These are phyloP conservation scores for Guillardia theta DNA, from an alignment of 78 protist genomes.

Conservation along the genomic window DNA sequence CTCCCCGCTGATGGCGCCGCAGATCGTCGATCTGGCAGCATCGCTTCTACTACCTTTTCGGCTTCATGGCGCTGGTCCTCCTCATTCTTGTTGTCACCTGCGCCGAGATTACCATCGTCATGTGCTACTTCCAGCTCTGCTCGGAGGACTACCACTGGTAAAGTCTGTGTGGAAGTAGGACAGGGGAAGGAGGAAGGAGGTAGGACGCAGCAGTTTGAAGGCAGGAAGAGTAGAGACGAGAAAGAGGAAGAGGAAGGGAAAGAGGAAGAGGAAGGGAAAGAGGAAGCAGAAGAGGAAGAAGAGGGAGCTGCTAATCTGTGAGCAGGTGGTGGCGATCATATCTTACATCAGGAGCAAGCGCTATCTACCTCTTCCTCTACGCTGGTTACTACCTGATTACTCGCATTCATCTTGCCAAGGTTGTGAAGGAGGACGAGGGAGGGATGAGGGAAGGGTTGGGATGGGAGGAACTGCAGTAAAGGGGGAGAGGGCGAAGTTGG, in stretches of 20 bases:
- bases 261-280: no score
- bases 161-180: no score
- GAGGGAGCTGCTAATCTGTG: background rate
- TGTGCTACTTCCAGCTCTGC: slow-evolving; percentile 93
- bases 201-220: no score
- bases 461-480: background rate
- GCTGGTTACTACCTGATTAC: slow-evolving; percentile 15
- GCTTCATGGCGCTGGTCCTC: slow-evolving; percentile 54
- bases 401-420: background rate
- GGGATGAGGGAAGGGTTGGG: background rate
- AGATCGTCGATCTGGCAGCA: slow-evolving; percentile 36
- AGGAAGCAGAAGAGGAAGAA: no score
- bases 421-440: background rate
- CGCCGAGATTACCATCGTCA: slow-evolving; percentile 89
- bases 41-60: slow-evolving; percentile 46
- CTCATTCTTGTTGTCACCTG: slow-evolving; percentile 82
- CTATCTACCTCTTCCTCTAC: background rate
- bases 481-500: background rate
- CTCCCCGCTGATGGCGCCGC: background rate
- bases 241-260: no score
- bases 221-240: no score
- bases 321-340: slow-evolving; percentile 92
- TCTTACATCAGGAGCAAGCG: slow-evolving; percentile 74
- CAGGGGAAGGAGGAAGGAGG: background rate
- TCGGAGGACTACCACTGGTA: slow-evolving; percentile 72